phyloP scores from a whole-genome alignment of 1,284 basidiomycete genomes.

The Cutaneotrichosporon sp. region DNA sequence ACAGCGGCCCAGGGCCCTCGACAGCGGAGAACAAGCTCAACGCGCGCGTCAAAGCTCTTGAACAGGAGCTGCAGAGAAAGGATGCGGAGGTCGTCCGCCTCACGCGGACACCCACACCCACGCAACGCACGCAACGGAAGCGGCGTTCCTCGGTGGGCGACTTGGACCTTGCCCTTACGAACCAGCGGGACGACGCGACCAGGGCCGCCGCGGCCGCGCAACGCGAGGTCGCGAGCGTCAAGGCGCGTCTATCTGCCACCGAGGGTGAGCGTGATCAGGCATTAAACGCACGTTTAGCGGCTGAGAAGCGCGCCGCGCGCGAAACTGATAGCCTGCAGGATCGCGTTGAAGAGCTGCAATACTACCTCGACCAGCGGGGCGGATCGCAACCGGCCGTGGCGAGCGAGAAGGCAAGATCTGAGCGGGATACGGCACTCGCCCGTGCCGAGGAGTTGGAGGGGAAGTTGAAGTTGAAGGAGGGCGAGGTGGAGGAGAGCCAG shows the following conservation, averaged over 20 bases:
- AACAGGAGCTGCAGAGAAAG: slow-evolving; percentile 30
- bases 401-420: slow-evolving; percentile 30
- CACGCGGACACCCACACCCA: background rate
- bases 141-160: background rate
- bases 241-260: slow-evolving; percentile 11
- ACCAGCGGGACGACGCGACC: slow-evolving; percentile 24
- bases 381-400: slow-evolving; percentile 22
- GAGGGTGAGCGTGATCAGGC: slow-evolving; percentile 40
- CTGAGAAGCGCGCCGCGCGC: slow-evolving; percentile 38
- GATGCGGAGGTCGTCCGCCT: slow-evolving; percentile 31
- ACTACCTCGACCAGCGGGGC: slow-evolving; percentile 42
- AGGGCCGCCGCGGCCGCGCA: background rate
- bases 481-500: slow-evolving; percentile 4
- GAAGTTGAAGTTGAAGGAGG: slow-evolving; percentile 14
- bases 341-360: slow-evolving; percentile 44
- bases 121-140: background rate
- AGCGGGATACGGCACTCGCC: slow-evolving; percentile 11
- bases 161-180: slow-evolving; percentile 21
- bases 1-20: slow-evolving; percentile 4
- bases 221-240: slow-evolving; percentile 32
- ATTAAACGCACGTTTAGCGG: slow-evolving; percentile 49
- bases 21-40: slow-evolving; percentile 24
- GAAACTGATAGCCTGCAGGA: slow-evolving; percentile 39
- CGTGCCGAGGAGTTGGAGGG: slow-evolving; percentile 5
- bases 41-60: slow-evolving; percentile 34